A percentile compares a stretch with the other conserved stretches of the same genome.
Evolutionary conservation across 768 basidiomycete species (phyloP).

Genomic region (Boletus vermiculosoides): DNA sequence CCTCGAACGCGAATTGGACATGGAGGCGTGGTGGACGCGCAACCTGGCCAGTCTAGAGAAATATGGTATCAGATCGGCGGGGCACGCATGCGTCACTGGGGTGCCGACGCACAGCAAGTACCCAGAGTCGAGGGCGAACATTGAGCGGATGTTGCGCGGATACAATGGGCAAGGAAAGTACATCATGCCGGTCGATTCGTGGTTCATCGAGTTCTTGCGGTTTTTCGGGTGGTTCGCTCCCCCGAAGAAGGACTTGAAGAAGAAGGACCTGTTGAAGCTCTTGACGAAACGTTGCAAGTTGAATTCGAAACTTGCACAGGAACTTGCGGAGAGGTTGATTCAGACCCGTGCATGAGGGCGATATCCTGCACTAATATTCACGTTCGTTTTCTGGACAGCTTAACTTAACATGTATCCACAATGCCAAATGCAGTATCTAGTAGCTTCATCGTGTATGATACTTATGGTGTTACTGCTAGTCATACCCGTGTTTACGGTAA

Average conservation of each 20-base stretch:
- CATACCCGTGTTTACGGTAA: no score
- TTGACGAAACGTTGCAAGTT: conserved; percentile 28
- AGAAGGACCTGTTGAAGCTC: conserved; percentile 15
- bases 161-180: conserved; percentile 19
- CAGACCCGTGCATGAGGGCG: not conserved
- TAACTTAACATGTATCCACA: not conserved
- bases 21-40: conserved; percentile 35
- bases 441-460: no score
- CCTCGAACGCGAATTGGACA: conserved; percentile 35
- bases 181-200: conserved; percentile 23
- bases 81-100: conserved; percentile 35
- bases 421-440: not conserved
- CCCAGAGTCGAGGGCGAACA: conserved; percentile 10
- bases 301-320: conserved; percentile 14
- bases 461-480: no score
- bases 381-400: not conserved
- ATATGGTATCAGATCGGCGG: conserved; percentile 21
- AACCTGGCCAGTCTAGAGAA: conserved; percentile 22
- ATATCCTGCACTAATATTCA: not conserved
- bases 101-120: conserved; percentile 21
- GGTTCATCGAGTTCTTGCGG: conserved; percentile 24
- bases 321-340: conserved; percentile 15
- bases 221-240: conserved; percentile 18
- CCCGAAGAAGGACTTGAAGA: conserved; percentile 15
- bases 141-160: conserved; percentile 16